Conservation (phyloP, 352 stramenopile genomes). For the Globisporangium canariense region DNA sequence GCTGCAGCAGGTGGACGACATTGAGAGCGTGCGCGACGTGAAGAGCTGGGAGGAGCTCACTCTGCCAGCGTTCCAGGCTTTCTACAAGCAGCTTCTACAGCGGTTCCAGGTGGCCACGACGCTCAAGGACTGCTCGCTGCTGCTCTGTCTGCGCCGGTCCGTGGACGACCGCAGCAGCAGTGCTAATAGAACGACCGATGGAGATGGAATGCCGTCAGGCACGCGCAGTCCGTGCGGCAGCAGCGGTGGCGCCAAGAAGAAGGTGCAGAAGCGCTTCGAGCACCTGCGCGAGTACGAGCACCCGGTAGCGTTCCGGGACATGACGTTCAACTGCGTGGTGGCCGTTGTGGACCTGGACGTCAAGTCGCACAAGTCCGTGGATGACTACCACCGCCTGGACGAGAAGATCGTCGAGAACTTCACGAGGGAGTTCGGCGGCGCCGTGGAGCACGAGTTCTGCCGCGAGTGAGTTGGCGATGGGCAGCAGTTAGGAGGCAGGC, state of each 20-base stretch:
- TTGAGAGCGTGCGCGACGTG: conserved; percentile 25
- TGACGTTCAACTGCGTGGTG: conserved; percentile 76
- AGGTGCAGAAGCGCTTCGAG: conserved; percentile 37
- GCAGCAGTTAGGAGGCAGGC: too few species aligned
- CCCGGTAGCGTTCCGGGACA: conserved; percentile 49
- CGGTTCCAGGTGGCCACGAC: conserved; percentile 81
- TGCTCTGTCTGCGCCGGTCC: conserved; percentile 64
- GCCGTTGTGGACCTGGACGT: conserved; percentile 85
- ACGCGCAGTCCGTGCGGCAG: conserved; percentile 13
- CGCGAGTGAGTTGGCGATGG: conserved; percentile 27
- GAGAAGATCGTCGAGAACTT: conserved; percentile 76
- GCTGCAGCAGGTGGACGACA: conserved; percentile 34
- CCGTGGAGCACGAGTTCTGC: conserved; percentile 29
- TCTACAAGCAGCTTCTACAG: conserved; percentile 65
- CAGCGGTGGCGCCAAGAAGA: conserved; percentile 13
- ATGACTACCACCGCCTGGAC: conserved; percentile 79
- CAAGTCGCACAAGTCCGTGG: conserved; percentile 86
- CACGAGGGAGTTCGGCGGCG: conserved; percentile 35
- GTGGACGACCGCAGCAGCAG: conserved; percentile 25
- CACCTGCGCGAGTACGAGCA: conserved; percentile 73
- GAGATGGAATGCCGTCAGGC: neutral
- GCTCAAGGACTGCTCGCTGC: conserved; percentile 81
- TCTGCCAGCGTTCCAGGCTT: conserved; percentile 35
- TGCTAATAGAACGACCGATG: neutral
- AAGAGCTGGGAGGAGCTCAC: conserved; percentile 37